phyloP scores from a whole-genome alignment of 169 alveolate species.

The Prorocentrum cordatum region DNA sequence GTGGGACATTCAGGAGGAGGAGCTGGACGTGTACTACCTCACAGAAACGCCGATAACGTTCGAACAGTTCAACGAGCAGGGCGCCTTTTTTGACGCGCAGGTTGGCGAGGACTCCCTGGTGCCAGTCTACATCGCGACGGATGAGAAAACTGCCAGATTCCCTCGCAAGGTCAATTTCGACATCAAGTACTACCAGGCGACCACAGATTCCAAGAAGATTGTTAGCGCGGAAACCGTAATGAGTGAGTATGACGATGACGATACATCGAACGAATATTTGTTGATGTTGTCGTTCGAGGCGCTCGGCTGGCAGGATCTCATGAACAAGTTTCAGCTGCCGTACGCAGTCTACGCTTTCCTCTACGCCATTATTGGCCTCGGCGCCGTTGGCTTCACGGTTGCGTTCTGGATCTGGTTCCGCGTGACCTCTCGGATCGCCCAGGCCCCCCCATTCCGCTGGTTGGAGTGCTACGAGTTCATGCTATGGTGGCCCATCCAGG shows the following conservation, averaged over 20 bases:
- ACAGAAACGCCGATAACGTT: no score
- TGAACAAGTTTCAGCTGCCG: neutral
- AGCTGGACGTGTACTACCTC: no score
- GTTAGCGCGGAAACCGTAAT: neutral
- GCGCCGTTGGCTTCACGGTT: neutral
- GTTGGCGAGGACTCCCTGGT: no score
- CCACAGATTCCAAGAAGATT: constrained; percentile 21
- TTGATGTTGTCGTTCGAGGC: constrained; percentile 25
- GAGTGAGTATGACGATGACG: constrained; percentile 7
- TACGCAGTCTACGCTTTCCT: constrained; percentile 33
- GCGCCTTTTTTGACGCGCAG: no score
- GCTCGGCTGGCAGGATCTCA: constrained; percentile 15
- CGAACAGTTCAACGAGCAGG: no score
- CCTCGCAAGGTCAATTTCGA: neutral
- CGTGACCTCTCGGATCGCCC: neutral
- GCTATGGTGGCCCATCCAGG: constrained; percentile 59
- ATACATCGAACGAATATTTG: neutral
- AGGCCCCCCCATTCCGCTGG: neutral
- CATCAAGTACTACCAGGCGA: constrained; percentile 26
- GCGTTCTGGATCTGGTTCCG: neutral
- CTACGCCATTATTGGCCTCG: constrained; percentile 22
- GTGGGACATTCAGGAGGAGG: no score
- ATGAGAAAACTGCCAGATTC: no score
- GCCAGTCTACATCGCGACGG: no score
- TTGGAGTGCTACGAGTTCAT: constrained; percentile 52